A percentile compares a stretch with the other conserved stretches of the same genome.
phyloP scores from a whole-genome alignment of 768 basidiomycete genomes.

The Suillus americanus region DNA sequence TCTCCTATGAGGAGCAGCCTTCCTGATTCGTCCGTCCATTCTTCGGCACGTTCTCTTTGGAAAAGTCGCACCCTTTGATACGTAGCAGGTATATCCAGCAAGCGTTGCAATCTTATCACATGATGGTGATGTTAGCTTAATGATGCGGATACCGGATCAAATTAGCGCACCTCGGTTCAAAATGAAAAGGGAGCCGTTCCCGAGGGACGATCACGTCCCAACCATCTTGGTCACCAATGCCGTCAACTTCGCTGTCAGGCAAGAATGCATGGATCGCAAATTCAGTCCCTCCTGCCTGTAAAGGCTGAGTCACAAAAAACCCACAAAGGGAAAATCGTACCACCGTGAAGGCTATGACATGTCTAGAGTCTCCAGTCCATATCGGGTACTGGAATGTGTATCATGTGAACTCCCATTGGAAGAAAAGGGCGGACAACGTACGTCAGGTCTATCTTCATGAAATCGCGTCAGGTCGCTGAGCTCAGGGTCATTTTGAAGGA shows the following conservation, averaged over 20 bases:
- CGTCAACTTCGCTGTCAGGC: conserved; percentile 38
- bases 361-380: conserved; percentile 28
- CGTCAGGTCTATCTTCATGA: conserved; percentile 21
- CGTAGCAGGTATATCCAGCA: conserved; percentile 34
- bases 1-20: conserved; percentile 57
- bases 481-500: conserved; percentile 44
- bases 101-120: conserved; percentile 35
- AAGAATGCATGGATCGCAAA: conserved; percentile 41
- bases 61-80: conserved; percentile 43
- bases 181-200: conserved; percentile 33
- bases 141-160: neutral
- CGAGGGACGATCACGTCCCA: conserved; percentile 38
- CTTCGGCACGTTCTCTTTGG: conserved; percentile 40
- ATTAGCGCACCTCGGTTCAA: conserved; percentile 38
- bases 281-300: conserved; percentile 37
- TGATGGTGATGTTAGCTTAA: conserved; percentile 4
- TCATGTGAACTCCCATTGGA: neutral
- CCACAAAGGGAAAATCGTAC: conserved; percentile 16
- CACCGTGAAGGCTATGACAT: conserved; percentile 21
- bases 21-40: conserved; percentile 50
- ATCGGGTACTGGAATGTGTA: conserved; percentile 20
- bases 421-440: conserved; percentile 10
- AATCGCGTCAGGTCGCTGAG: conserved; percentile 32
- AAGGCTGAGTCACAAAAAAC: neutral
- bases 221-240: conserved; percentile 30